phyloP scores from a whole-genome alignment of 2,329 filamentous ascomycete species.

The Fusarium hainanense region DNA sequence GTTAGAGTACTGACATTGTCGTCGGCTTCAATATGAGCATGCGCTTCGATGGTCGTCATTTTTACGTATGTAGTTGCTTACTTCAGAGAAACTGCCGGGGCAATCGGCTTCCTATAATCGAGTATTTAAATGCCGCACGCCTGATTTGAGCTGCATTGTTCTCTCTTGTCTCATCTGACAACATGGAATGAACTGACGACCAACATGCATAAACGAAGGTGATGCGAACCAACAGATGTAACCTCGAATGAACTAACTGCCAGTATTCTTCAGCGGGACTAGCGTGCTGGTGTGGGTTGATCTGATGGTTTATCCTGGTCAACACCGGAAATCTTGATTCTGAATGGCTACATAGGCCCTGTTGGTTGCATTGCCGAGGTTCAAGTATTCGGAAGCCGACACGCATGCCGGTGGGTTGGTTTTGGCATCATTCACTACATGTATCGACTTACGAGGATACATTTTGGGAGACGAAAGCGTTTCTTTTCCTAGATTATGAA shows the following conservation, averaged over 20 bases:
- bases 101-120: not conserved
- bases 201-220: constrained; percentile 4
- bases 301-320: not conserved
- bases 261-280: not conserved
- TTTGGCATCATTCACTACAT: too few species aligned
- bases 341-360: not conserved
- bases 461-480: too few species aligned
- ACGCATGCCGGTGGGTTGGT: not conserved
- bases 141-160: constrained; percentile 9
- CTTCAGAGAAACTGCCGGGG: not conserved
- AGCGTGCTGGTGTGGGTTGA: not conserved
- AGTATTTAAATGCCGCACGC: constrained; percentile 13
- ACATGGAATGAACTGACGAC: not conserved
- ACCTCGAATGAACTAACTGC: not conserved
- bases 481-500: too few species aligned
- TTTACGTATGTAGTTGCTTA: not conserved
- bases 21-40: constrained; percentile 10
- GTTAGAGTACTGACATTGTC: constrained; percentile 13
- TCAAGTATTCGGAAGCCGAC: not conserved
- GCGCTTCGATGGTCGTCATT: constrained; percentile 22
- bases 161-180: constrained; percentile 5
- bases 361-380: not conserved
- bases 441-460: too few species aligned
- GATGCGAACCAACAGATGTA: not conserved
- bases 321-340: not conserved